Conservation (phyloP, 2,329 filamentous ascomycete species). For the Nothophaeocryptopus gaeumannii region DNA sequence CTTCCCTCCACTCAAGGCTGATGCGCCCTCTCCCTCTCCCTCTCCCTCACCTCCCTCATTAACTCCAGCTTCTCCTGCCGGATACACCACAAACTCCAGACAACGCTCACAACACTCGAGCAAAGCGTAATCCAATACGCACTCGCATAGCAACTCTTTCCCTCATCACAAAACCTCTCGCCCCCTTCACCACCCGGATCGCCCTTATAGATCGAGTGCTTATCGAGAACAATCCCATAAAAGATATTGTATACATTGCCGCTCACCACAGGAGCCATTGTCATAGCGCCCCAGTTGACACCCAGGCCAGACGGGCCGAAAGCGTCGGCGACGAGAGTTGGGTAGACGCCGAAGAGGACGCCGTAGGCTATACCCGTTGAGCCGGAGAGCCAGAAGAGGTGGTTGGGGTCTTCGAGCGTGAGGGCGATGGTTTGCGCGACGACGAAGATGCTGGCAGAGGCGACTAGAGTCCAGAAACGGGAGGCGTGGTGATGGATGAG, state of each 20-base stretch:
- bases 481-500: constrained; percentile 78
- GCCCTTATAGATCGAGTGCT: constrained; percentile 66
- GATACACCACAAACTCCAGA: constrained; percentile 69
- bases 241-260: constrained; percentile 91
- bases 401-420: constrained; percentile 70
- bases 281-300: constrained; percentile 97
- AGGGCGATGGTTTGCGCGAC: constrained; percentile 75
- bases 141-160: constrained; percentile 72
- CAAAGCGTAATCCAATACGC: constrained; percentile 78
- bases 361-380: constrained; percentile 89
- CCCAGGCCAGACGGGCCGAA: constrained; percentile 87
- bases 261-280: constrained; percentile 78
- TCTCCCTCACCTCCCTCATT: constrained; percentile 19
- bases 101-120: constrained; percentile 66
- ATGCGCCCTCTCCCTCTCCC: constrained; percentile 14
- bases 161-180: constrained; percentile 71
- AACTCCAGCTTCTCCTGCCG: constrained; percentile 31
- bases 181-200: constrained; percentile 44
- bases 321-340: constrained; percentile 78
- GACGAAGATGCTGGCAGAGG: constrained; percentile 74
- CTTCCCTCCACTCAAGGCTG: constrained; percentile 13
- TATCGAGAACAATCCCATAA: constrained; percentile 81
- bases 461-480: constrained; percentile 85
- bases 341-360: constrained; percentile 89
- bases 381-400: constrained; percentile 73